Evolutionary conservation across 208 protist genomes (phyloP).

Genomic region (Spongospora subterranea): DNA sequence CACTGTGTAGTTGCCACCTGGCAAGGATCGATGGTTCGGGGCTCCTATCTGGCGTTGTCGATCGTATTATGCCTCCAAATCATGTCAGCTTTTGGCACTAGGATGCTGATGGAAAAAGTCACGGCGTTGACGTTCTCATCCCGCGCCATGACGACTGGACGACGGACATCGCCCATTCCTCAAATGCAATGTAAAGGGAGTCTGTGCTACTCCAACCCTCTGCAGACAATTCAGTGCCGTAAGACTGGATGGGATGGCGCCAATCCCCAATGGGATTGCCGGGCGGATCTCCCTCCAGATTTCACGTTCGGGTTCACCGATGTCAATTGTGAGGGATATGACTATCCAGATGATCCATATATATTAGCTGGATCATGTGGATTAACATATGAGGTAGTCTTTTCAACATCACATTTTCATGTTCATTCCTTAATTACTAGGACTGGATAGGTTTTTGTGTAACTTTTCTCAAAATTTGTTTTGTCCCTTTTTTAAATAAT

Average conservation of each 20-base stretch:
- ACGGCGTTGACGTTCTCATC: neutral
- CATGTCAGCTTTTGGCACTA: no score
- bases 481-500: no score
- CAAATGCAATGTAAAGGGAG: neutral
- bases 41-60: no score
- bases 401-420: no score
- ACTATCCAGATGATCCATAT: neutral
- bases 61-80: no score
- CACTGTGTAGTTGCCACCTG: no score
- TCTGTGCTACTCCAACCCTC: neutral
- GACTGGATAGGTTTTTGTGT: no score
- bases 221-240: neutral
- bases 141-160: neutral
- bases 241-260: neutral
- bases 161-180: neutral
- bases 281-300: neutral
- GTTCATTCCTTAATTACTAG: no score
- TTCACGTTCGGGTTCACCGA: neutral
- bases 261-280: neutral
- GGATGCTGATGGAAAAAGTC: neutral
- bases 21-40: no score
- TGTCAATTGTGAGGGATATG: slow-evolving; percentile 1
- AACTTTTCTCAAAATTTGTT: no score
- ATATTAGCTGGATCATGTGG: neutral
- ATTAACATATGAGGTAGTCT: neutral